Percentiles rank a stretch among this genome's conserved stretches.
These are phyloP conservation scores for Mycena leptocephala DNA, from an alignment of 768 basidiomycete genomes.

Conservation along the genomic window DNA sequence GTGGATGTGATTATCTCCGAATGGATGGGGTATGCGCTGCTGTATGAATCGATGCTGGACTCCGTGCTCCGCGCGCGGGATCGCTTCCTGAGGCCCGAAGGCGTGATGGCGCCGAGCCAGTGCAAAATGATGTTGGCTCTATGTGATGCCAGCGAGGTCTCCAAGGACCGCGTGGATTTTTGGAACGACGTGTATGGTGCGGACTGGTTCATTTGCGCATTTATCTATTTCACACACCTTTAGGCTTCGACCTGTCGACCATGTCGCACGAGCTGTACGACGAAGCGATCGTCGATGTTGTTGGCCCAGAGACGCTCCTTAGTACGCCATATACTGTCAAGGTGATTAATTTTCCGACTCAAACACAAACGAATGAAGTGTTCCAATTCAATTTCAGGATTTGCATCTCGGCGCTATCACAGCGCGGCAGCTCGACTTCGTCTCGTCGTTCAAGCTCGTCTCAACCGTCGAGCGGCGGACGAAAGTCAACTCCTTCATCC, in stretches of 20 bases:
- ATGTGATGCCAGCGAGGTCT: slow-evolving; percentile 82
- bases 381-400: slow-evolving; percentile 67
- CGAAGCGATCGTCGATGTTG: slow-evolving; percentile 90
- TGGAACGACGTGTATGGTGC: slow-evolving; percentile 95
- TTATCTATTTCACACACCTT: not conserved
- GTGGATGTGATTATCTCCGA: slow-evolving; percentile 98
- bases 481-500: slow-evolving; percentile 85
- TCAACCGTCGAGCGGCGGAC: slow-evolving; percentile 73
- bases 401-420: slow-evolving; percentile 79
- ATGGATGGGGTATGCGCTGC: slow-evolving; percentile 96
- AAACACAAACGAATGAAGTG: not conserved
- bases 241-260: slow-evolving; percentile 90
- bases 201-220: not conserved
- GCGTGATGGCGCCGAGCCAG: slow-evolving; percentile 94
- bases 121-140: slow-evolving; percentile 89
- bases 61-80: slow-evolving; percentile 93
- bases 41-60: slow-evolving; percentile 98
- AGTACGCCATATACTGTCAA: slow-evolving; percentile 79
- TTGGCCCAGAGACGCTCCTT: slow-evolving; percentile 75
- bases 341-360: slow-evolving; percentile 54
- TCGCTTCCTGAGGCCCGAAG: slow-evolving; percentile 82
- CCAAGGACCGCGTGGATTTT: slow-evolving; percentile 88
- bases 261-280: slow-evolving; percentile 86
- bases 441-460: slow-evolving; percentile 83
- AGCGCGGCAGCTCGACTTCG: slow-evolving; percentile 84